A percentile compares a stretch with the other conserved stretches of the same genome.
These are phyloP conservation scores for Daldinia eschscholtzii DNA, from an alignment of 2,329 filamentous ascomycete genomes.

Conservation along the genomic window DNA sequence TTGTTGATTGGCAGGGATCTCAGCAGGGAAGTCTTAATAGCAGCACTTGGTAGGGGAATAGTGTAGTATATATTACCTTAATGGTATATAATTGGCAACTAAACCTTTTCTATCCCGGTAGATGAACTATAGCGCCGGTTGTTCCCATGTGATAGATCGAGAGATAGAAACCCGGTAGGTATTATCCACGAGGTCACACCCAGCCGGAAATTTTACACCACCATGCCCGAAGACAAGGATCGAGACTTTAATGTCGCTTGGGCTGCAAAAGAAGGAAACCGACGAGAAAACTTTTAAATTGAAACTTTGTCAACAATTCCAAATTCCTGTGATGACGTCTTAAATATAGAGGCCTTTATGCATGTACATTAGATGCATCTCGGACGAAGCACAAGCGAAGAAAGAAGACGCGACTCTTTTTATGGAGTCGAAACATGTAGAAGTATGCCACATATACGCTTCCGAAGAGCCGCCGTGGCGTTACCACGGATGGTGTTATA, in stretches of 20 bases:
- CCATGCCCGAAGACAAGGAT: conserved; percentile 2
- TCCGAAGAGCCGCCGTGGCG: conserved; percentile 29
- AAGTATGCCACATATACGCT: not conserved
- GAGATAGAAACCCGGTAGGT: conserved; percentile 8
- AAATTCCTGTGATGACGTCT: conserved; percentile 32
- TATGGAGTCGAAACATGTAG: not conserved
- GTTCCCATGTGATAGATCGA: conserved; percentile 12
- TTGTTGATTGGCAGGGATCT: conserved; percentile 21
- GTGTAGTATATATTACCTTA: not conserved
- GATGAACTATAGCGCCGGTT: conserved; percentile 16
- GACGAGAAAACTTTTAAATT: conserved; percentile 6
- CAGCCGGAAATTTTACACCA: conserved; percentile 10
- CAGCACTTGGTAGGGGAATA: conserved; percentile 1
- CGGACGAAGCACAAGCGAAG: conserved; percentile 3
- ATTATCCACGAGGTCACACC: conserved; percentile 15
- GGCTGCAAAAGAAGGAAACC: not conserved
- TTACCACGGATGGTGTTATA: conserved; percentile 16
- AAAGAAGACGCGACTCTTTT: not conserved
- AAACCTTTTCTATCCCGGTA: conserved; percentile 10
- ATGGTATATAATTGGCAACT: conserved; percentile 2
- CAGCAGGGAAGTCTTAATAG: not conserved
- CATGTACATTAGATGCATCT: conserved; percentile 14
- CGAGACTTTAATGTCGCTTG: not conserved
- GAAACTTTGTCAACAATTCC: conserved; percentile 25
- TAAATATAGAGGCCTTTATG: conserved; percentile 9